Base-by-base conservation (phyloP, 495 filamentous ascomycete genomes). In the Aspergillus steynii region DNA sequence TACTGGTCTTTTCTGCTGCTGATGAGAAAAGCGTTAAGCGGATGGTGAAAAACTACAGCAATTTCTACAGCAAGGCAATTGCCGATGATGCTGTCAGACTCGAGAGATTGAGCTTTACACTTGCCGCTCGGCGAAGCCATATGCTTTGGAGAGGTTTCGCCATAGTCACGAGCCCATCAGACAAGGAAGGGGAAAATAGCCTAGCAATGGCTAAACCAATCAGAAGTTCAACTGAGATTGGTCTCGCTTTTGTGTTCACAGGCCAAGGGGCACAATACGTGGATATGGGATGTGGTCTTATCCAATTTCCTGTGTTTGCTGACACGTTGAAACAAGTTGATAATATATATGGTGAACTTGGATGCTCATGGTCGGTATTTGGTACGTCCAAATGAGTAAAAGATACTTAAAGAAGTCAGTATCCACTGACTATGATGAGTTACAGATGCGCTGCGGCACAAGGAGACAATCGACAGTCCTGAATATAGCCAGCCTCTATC, bases 221-320 rank as follows among this genome's bases (percentile, higher is more conserved):
- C 2, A 26, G 31, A 9, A 31, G 46, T 6, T 46, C 49, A 14
- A n/a, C 29, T 2, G 56, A 42, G 29, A 37, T 25, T 25, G 29
- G 56, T 2, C 29, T 77, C 5, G 68, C 59, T 3, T 71, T 73
- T 32, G 63, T 78, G 2, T 80, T 80, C 53, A 80, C 72, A 0
- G 75, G 77, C 0, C 77, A 80, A 61, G 77, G 77, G 20, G 77
- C 77, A 1, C 77, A 80, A 42, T 80, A 65, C 60, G n/a, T 37
- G 14, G 64, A 37, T 8, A 80, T 80, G 77, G 77, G 75, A 0
- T 52, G 56, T 0, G 62, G 75, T 28, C 65, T 80, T n/a, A 47
- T 76, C 0, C 10, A 51, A 28, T 71, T 67, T 51, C 61, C 61
- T 5, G 55, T 67, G 5, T 77, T 76, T 55, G 28, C 14, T 0